Evolutionary conservation across 2,329 filamentous ascomycete genomes (phyloP), one percentile per base, ranked within the genome.

Genomic region (Dactylellina sp.): DNA sequence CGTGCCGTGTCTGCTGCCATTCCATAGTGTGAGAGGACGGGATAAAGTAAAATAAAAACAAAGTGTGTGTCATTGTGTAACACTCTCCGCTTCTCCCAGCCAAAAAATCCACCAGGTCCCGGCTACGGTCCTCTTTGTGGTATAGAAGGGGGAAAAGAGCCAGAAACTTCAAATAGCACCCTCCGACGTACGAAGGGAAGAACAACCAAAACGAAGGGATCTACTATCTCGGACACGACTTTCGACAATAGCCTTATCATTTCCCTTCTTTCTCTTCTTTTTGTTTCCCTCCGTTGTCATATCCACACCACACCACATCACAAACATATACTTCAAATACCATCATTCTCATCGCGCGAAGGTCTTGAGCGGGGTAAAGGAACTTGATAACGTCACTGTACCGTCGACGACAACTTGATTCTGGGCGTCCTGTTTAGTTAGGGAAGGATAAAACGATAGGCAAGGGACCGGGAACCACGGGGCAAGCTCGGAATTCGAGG

Each of bases 11-110:
- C 24, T 42, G 20, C 46, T 37, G 44, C 57, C 40, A 1, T 16
- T 42, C 37, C 7, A 11, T 22, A n/a, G 20, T 40, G 44, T 37
- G 56, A 60, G 56, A 49, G 22, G 39, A 20, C 25, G 55, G 39
- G 53, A 25, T 39, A 47, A 35, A 50, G 47, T 5, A 44, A 50
- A 57, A 42, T 22, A 28, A 59, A 47, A 53, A 37, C 28, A 53
- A 42, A 52, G 50, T 52, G 66, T 71, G 66, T 71, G 66, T 63
- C 66, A 71, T 71, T 71, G 66, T 71, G 66, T 71, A 71, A 71
- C 66, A 50, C 53, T 61, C 46, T 37, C 16, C 40, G 25, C 28
- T 59, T 25, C 32, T 24, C 42, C 60, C 39, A 25, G 39, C 60
- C 35, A 20, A 4, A 12, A 14, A 35, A 32, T 9, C 28, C 52